phyloP scores from a whole-genome alignment of 306 rosid species.

The Trifolium repens region DNA sequence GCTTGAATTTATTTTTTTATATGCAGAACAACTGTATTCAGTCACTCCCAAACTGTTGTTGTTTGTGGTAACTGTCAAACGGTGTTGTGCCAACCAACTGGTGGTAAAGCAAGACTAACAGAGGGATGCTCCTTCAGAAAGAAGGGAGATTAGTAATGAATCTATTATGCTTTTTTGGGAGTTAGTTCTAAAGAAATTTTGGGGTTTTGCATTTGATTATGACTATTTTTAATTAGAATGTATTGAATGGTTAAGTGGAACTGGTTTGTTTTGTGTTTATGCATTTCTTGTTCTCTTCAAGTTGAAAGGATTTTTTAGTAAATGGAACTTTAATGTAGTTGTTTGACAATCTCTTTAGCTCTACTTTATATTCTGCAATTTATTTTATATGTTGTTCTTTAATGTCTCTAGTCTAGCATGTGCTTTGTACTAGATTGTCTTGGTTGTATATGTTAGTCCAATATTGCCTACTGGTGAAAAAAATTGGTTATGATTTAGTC shows the following conservation, averaged over 20 bases:
- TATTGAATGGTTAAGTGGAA: neutral
- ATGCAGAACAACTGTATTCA: conserved; percentile 60
- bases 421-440: too few species aligned
- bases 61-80: conserved; percentile 62
- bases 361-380: neutral
- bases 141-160: conserved; percentile 48
- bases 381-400: too few species aligned
- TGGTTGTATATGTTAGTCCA: too few species aligned
- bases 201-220: neutral
- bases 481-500: too few species aligned
- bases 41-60: conserved; percentile 61
- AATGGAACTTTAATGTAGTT: neutral
- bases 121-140: conserved; percentile 61
- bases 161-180: conserved; percentile 3
- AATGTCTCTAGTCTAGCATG: too few species aligned
- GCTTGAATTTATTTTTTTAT: neutral
- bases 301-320: neutral
- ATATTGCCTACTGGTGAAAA: too few species aligned
- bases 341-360: neutral
- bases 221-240: too few species aligned
- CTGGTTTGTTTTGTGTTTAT: neutral
- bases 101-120: conserved; percentile 53
- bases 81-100: conserved; percentile 60
- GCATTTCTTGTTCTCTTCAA: too few species aligned
- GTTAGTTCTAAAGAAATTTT: neutral